phyloP scores from a whole-genome alignment of 805 yeast species.

The Candida alai region DNA sequence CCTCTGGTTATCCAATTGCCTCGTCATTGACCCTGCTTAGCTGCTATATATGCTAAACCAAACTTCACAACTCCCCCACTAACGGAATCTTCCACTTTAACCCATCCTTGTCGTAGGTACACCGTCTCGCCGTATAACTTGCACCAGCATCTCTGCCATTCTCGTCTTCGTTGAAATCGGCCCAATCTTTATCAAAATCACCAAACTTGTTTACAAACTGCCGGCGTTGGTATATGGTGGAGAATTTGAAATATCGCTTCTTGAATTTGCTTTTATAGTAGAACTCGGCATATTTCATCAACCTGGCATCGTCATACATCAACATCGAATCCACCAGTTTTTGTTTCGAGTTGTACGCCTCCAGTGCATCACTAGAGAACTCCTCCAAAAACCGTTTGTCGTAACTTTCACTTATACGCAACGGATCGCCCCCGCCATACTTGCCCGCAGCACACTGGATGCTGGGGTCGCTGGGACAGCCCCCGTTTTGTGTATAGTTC shows the following conservation, averaged over 20 bases:
- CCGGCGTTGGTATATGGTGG: conserved; percentile 37
- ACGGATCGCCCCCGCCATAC: conserved; percentile 28
- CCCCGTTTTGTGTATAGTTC: conserved; percentile 32
- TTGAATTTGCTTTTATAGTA: conserved; percentile 29
- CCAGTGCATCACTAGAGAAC: not conserved
- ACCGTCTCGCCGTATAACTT: conserved; percentile 11
- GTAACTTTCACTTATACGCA: conserved; percentile 16
- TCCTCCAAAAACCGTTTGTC: conserved; percentile 16
- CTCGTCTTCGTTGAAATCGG: conserved; percentile 11
- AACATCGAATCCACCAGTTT: not conserved
- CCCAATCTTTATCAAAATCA: conserved; percentile 32
- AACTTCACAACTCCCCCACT: conserved; percentile 27
- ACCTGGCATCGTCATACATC: conserved; percentile 10
- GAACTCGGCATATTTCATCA: conserved; percentile 31
- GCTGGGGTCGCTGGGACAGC: conserved; percentile 14
- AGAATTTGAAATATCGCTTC: conserved; percentile 34
- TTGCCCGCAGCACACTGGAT: conserved; percentile 12
- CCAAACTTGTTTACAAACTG: conserved; percentile 42
- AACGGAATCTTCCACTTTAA: conserved; percentile 43
- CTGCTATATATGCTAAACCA: too few species aligned
- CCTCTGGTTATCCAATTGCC: too few species aligned
- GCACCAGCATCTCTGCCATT: conserved; percentile 6
- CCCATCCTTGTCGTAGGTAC: conserved; percentile 34
- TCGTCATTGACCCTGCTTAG: too few species aligned
- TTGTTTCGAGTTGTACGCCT: too few species aligned